Evolutionary conservation across 345 rosid genomes (phyloP), one percentile per base, ranked within the genome.

Genomic region (Moringa oleifera): DNA sequence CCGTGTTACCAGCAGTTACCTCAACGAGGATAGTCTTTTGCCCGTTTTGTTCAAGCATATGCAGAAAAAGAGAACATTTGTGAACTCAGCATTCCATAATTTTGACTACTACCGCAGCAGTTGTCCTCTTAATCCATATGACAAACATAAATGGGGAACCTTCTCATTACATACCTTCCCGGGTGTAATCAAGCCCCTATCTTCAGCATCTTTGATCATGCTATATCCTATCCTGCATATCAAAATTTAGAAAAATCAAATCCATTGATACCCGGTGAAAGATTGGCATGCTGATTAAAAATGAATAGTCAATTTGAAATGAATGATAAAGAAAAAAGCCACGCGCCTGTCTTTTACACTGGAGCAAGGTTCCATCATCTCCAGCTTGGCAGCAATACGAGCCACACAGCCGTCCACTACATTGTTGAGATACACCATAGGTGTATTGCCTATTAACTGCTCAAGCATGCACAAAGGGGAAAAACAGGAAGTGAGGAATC

Each of bases 131-230:
- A 9, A 33, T 33, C 37, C n/a, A n/a, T n/a, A n/a, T n/a, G n/a
- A n/a, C n/a, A n/a, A n/a, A n/a, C n/a, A n/a, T n/a, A n/a, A n/a
- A n/a, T n/a, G n/a, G n/a, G n/a, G n/a, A n/a, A n/a, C n/a, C n/a
- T n/a, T n/a, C n/a, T n/a, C n/a, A n/a, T n/a, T 16, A 58, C 59
- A 19, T 58, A 82, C 90, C 85, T 85, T 75, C 24, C 85, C 86
- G 0, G 91, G 83, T 1, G 61, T 68, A 20, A 85, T 85, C 46
- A 83, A 20, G 55, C 86, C 84, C 53, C 69, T 79, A 0, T 83
- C 85, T 75, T 85, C 86, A 20, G 88, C 91, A 77, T 83, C 91
- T 68, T 67, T 73, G 58, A 85, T 81, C 91, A 85, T 85, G 49
- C 88, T 76, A 56, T 71, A 69, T 2, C 75, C 88, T 61, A 77